These are phyloP conservation scores for Corynespora cassiicola DNA, from an alignment of 2,329 filamentous ascomycete species.

Conservation along the genomic window DNA sequence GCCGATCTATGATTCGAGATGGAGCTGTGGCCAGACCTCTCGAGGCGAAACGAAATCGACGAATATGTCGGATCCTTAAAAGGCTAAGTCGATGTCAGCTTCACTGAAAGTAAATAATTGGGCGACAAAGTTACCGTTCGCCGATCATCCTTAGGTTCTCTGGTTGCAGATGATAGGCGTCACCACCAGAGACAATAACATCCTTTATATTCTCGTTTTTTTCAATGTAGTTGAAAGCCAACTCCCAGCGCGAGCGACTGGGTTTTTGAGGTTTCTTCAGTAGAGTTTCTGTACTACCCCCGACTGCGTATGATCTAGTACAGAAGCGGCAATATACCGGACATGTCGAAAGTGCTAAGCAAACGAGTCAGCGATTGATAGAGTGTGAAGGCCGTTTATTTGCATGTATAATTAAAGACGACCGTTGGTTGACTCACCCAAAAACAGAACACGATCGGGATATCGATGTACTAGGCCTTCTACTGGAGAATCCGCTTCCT, in stretches of 20 bases:
- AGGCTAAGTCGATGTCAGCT: constrained; percentile 39
- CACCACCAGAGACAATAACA: constrained; percentile 65
- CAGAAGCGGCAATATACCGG: constrained; percentile 66
- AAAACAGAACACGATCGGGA: neutral
- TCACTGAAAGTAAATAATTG: no score
- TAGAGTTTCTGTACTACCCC: constrained; percentile 58
- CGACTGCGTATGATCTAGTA: constrained; percentile 63
- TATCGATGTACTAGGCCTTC: neutral
- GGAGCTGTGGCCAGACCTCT: constrained; percentile 65
- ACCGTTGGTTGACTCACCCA: neutral
- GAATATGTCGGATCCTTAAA: constrained; percentile 62
- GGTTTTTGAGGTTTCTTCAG: constrained; percentile 20
- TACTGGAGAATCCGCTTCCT: neutral
- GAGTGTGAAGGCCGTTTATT: no score
- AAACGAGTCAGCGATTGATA: no score
- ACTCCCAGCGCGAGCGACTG: constrained; percentile 56
- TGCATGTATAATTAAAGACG: neutral
- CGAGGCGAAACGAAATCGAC: constrained; percentile 63
- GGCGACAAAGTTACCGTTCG: constrained; percentile 50
- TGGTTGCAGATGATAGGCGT: constrained; percentile 59
- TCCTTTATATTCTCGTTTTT: constrained; percentile 57
- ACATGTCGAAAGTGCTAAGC: constrained; percentile 49
- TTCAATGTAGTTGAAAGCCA: constrained; percentile 60
- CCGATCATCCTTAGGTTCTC: neutral
- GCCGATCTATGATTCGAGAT: constrained; percentile 56